Base-by-base conservation (phyloP, 2,329 filamentous ascomycete genomes). In the Fusarium albosuccineum region DNA sequence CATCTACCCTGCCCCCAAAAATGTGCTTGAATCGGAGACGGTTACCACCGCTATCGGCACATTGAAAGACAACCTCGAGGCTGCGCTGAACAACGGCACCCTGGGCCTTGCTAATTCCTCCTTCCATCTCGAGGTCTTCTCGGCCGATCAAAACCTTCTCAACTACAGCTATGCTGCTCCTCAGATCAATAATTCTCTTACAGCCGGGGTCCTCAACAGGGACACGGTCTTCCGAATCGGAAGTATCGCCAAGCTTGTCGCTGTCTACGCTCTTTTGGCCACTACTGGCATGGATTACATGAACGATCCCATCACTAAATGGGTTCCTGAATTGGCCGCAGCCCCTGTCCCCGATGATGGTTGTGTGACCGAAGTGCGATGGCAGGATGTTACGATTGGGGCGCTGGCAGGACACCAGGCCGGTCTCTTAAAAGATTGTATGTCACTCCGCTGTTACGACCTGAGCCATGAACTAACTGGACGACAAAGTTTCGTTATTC, bases 81-180 rank as follows among this genome's bases (percentile, higher is more conserved):
- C 3, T 2, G 45, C 45, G 8, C 17, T 49, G 7, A 36, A 3
- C 17, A 7, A 4, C 30, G 17, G 33, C 3, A 49, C 61, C 3
- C 39, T 64, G 1, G 34, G 36, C 3, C 34, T 8, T 9, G 3
- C 62, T 16, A 64, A 64, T 13, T 45, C 46, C 2, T 63, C 60
- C 14, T 40, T 64, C 2, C 51, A 59, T 9, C 13, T 64, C 3
- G 52, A 64, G 9, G 52, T 44, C 2, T 64, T 64, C 7, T 58
- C 61, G 7, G n/a, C 26, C 14, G 57, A 60, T 0, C n/a, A 58
- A 4, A 46, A n/a, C 6, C 36, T 64, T 3, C 57, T 64, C 4
- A 16, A 58, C 5, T 37, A 49, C 22, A 55, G 60, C 16, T 64
- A 64, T 9, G 45, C 40, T 14, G 40, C 61, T 8, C 4, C 41